These are phyloP conservation scores for Trichoderma atroviride DNA, from an alignment of 2,329 filamentous ascomycete species.

Conservation along the genomic window DNA sequence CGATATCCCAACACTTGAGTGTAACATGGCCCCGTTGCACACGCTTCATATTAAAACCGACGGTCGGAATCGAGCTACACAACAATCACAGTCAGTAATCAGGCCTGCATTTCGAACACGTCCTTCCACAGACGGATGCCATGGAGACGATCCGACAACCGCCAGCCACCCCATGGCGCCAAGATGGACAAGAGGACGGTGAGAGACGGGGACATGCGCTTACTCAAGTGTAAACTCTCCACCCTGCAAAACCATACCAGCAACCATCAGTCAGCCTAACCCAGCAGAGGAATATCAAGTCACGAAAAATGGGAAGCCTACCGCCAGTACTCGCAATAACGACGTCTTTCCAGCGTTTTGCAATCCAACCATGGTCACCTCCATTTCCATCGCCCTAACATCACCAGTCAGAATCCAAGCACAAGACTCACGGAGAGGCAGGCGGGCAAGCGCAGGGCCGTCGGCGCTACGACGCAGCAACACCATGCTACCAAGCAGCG, in stretches of 20 bases:
- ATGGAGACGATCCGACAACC: background rate
- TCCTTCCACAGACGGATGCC: background rate
- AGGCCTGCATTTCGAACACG: background rate
- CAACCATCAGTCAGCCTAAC: constrained; percentile 30
- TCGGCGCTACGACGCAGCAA: constrained; percentile 2
- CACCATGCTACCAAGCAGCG: background rate
- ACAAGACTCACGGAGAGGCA: constrained; percentile 19
- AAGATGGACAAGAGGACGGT: constrained; percentile 1
- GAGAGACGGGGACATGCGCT: constrained; percentile 45
- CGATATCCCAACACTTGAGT: constrained; percentile 98
- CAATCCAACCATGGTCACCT: constrained; percentile 97
- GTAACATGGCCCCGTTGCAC: constrained; percentile 98
- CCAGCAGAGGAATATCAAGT: constrained; percentile 22
- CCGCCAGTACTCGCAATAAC: constrained; percentile 87
- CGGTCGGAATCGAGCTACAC: constrained; percentile 91
- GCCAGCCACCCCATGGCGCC: background rate
- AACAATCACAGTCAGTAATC: constrained; percentile 45
- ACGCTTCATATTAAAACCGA: constrained; percentile 98
- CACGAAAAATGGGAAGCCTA: constrained; percentile 55
- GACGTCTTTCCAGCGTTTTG: constrained; percentile 99
- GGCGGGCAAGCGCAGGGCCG: background rate
- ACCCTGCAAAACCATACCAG: constrained; percentile 60
- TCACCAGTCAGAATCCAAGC: constrained; percentile 24
- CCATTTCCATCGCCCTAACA: constrained; percentile 94
- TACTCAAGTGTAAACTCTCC: constrained; percentile 99